Percentiles rank a stretch among this genome's conserved stretches.
Evolutionary conservation across 306 rosid species (phyloP).

Genomic region (Neltuma alba): DNA sequence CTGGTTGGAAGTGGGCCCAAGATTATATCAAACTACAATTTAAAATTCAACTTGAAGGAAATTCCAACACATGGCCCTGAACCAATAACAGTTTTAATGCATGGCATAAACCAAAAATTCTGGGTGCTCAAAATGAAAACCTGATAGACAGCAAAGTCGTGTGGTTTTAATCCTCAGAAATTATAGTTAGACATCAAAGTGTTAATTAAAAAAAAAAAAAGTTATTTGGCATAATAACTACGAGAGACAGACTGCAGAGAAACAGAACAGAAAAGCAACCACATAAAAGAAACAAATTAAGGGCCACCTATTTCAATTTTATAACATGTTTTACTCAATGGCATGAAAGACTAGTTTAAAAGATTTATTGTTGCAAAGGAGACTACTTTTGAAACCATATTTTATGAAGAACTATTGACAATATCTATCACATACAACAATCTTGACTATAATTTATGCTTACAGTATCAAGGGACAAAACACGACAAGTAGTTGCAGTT

Average conservation of each 20-base stretch:
- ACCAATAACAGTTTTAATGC: background rate
- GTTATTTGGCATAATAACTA: background rate
- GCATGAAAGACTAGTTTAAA: background rate
- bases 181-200: background rate
- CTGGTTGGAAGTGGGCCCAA: background rate
- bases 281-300: constrained; percentile 6
- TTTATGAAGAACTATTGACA: constrained; percentile 13
- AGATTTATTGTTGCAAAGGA: background rate
- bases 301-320: background rate
- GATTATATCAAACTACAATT: background rate
- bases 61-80: background rate
- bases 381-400: constrained; percentile 9
- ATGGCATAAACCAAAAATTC: background rate
- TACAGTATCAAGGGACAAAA: constrained; percentile 86
- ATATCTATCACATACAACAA: constrained; percentile 27
- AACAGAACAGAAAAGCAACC: background rate
- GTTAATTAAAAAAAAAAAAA: too few species aligned
- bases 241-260: constrained; percentile 5
- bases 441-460: constrained; percentile 40
- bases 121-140: background rate
- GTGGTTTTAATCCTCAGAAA: background rate
- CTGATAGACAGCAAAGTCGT: background rate
- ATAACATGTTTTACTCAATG: background rate
- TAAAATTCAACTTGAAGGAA: background rate
- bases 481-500: constrained; percentile 80